Evolutionary conservation across 2,329 filamentous ascomycete species (phyloP), one percentile per base, ranked within the genome.

Genomic region (Penicillium brevicompactum): DNA sequence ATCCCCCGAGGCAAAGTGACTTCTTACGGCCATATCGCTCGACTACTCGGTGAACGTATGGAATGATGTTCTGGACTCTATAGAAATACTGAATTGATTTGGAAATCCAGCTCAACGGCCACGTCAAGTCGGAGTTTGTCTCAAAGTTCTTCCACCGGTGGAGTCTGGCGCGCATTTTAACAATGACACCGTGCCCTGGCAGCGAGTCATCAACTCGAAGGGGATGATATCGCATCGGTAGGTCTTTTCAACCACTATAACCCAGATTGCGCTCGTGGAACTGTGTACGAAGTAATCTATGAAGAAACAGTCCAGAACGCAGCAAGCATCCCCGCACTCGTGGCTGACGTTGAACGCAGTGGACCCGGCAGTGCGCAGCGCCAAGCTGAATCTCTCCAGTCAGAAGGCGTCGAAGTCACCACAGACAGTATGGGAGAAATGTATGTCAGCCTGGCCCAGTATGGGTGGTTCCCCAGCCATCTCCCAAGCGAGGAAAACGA

Each of bases 121-220:
- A 1, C 85, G 92, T 54, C 93, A 97, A 76, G 92, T 97, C 6
- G 93, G 93, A 50, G 82, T 94, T 45, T 95, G 90, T 73, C 83
- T 97, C 24, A 97, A 96, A 72, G 88, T 96, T 70, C 85, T 97
- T 11, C 84, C 92, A 1, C 58, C 84, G 54, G 66, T 78, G 0
- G 71, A 76, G 0, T 75, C 72, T 34, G 74, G 74, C 43, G 72
- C 75, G 50, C 72, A 77, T 54, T 95, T 88, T 76, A 88, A 96
- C 72, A 80, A 83, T 56, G 80, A 78, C 22, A 97, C 88, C 61
- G 93, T 97, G 3, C 93, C 93, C 0, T 97, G 93, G 93, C 93
- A 97, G 78, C 82, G 94, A 55, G 90, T 97, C 56, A 89, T 97
- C 70, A 96, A 93, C 72, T 79, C 90, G 13, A 93, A 90, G 74